Evolutionary conservation across 768 basidiomycete genomes (phyloP).

Genomic region (Coprinopsis cinerea): DNA sequence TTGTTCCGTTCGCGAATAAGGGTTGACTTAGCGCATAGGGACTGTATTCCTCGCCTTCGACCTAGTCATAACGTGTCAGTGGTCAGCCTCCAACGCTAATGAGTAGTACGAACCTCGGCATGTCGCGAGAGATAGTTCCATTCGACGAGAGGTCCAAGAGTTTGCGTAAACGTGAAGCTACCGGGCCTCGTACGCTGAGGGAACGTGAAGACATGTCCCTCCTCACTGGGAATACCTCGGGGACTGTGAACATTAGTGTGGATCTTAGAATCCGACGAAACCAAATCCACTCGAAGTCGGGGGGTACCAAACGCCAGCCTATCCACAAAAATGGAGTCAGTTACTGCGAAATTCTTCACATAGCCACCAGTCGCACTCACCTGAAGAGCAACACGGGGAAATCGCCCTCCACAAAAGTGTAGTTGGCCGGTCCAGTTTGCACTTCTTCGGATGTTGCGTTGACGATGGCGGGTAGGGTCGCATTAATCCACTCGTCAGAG

Average conservation of each 20-base stretch:
- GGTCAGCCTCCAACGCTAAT: too few species aligned
- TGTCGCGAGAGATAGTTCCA: slow-evolving; percentile 43
- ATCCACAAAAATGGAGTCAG: neutral
- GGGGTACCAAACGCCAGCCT: slow-evolving; percentile 42
- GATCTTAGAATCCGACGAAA: slow-evolving; percentile 35
- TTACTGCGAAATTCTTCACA: too few species aligned
- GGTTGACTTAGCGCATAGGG: slow-evolving; percentile 20
- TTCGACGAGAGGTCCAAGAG: slow-evolving; percentile 44
- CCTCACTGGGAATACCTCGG: slow-evolving; percentile 14
- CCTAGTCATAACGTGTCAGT: too few species aligned
- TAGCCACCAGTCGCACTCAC: too few species aligned
- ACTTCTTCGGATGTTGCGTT: slow-evolving; percentile 29
- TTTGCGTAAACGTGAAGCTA: slow-evolving; percentile 32
- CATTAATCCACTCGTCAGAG: slow-evolving; percentile 38
- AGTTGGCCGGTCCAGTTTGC: slow-evolving; percentile 33
- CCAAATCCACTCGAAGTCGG: slow-evolving; percentile 41
- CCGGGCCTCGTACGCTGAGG: slow-evolving; percentile 17
- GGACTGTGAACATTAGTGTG: slow-evolving; percentile 32
- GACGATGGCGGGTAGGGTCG: slow-evolving; percentile 34
- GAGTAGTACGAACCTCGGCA: slow-evolving; percentile 34
- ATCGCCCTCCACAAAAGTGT: slow-evolving; percentile 37
- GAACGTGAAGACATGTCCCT: slow-evolving; percentile 34
- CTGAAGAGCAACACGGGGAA: slow-evolving; percentile 34
- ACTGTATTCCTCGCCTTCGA: neutral
- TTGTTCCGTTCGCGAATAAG: slow-evolving; percentile 39